Conservation (phyloP, 495 filamentous ascomycete species). For the Penicillium silybi region DNA sequence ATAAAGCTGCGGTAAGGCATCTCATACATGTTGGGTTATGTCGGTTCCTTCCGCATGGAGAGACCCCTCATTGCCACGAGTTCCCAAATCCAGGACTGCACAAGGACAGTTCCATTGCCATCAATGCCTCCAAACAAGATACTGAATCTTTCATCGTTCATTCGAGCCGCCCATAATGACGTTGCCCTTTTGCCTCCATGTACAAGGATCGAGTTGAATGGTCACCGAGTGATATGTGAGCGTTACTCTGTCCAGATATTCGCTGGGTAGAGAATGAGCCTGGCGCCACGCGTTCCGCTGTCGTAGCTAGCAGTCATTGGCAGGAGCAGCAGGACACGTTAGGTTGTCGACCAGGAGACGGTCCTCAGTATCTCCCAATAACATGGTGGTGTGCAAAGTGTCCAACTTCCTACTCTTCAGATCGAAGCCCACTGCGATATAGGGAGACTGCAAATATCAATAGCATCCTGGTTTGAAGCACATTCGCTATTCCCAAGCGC, state of each 20-base stretch:
- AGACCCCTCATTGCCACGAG: constrained; percentile 28
- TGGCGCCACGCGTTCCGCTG: too few species aligned
- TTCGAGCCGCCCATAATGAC: too few species aligned
- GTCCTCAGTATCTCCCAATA: constrained; percentile 39
- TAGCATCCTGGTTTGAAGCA: constrained; percentile 36
- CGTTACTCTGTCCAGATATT: too few species aligned
- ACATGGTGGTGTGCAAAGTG: constrained; percentile 74
- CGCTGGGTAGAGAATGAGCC: too few species aligned
- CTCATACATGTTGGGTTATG: constrained; percentile 18
- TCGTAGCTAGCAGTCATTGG: constrained; percentile 68
- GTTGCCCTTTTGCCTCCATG: too few species aligned
- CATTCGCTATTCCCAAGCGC: constrained; percentile 50
- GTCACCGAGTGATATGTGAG: too few species aligned
- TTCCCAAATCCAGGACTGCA: constrained; percentile 57
- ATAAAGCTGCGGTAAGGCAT: constrained; percentile 15
- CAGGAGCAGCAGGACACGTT: constrained; percentile 67
- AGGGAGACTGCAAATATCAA: constrained; percentile 62
- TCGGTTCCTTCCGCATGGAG: constrained; percentile 24
- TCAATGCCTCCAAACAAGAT: too few species aligned
- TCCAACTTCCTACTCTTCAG: too few species aligned
- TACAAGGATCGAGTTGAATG: too few species aligned
- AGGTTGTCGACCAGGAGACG: constrained; percentile 74
- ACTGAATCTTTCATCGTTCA: too few species aligned
- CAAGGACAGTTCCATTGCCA: constrained; percentile 52
- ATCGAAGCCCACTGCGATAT: constrained; percentile 70